These are phyloP conservation scores for Phytophthora sp. DNA, from an alignment of 352 stramenopile species.

Conservation along the genomic window DNA sequence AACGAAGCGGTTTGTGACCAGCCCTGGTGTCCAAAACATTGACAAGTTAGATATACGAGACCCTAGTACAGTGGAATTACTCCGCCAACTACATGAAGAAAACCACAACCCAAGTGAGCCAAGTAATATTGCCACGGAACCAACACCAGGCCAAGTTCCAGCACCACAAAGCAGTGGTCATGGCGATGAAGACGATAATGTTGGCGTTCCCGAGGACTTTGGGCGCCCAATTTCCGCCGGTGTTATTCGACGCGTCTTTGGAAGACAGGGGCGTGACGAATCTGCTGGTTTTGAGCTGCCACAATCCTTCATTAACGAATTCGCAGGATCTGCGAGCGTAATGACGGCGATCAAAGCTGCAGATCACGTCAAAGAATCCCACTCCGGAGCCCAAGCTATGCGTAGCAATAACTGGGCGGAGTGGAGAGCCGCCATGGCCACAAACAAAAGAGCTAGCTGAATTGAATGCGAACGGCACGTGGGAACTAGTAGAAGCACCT, in stretches of 20 bases:
- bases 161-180: too few species aligned
- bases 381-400: neutral
- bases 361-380: neutral
- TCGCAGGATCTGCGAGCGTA: neutral
- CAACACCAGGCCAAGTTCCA: too few species aligned
- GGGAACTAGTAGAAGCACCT: neutral
- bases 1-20: neutral
- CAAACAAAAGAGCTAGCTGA: neutral
- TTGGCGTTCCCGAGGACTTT: neutral
- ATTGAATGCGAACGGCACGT: neutral
- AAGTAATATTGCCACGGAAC: too few species aligned
- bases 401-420: neutral
- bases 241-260: neutral
- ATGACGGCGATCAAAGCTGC: neutral
- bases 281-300: neutral
- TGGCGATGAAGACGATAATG: neutral
- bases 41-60: neutral
- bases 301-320: neutral
- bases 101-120: neutral
- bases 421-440: neutral
- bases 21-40: conserved; percentile 3
- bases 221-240: neutral
- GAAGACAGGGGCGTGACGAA: neutral
- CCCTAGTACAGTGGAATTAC: neutral
- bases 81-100: too few species aligned